Base-by-base conservation (phyloP, 2,329 filamentous ascomycete genomes). In the Cercospora zeae-maydis region DNA sequence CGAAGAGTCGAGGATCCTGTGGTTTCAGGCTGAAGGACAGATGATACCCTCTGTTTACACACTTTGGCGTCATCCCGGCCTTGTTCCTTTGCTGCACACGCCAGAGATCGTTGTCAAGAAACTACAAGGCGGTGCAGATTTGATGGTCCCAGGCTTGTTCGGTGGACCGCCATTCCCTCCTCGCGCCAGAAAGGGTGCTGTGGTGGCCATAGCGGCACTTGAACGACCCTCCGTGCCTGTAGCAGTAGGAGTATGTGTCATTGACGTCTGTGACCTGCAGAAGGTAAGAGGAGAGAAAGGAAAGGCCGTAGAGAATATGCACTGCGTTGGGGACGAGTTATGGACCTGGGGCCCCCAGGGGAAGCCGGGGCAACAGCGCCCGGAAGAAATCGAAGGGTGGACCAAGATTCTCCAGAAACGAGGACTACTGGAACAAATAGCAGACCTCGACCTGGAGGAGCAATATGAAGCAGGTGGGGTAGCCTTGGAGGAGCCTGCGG, bases 261-360 rank as follows among this genome's bases (percentile, higher is more conserved):
- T 88, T 52, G 84, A 89, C 75, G 78, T 89, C 14, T 81, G 81
- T 51, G 78, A 76, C 1, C 72, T 88, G 57, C 78, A 80, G 55
- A 76, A 77, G 31, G 85, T 87, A 5, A 82, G 84, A 70, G 86
- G 87, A 0, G 78, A 80, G 13, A 88, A 85, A 70, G 87, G 87
- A 0, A 83, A 85, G 75, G 87, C 87, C 1, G 86, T 89, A 9
- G 81, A 84, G 66, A 86, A 84, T 3, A 76, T 89, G 54, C 87
- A 89, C 70, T 89, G 87, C 87, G 80, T 82, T 64, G 86, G 87
- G 1, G 87, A 90, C 75, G 87, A 90, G 75, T 71, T 88, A n/a
- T 89, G 86, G 86, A 78, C 79, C 4, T 88, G 85, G 83, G 86
- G 82, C 69, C 78, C 81, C 33, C 78, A 77, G 30, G 83, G 81